Conservation (phyloP, 176 grass and related monocot genomes). For the Luzula sylvatica region DNA sequence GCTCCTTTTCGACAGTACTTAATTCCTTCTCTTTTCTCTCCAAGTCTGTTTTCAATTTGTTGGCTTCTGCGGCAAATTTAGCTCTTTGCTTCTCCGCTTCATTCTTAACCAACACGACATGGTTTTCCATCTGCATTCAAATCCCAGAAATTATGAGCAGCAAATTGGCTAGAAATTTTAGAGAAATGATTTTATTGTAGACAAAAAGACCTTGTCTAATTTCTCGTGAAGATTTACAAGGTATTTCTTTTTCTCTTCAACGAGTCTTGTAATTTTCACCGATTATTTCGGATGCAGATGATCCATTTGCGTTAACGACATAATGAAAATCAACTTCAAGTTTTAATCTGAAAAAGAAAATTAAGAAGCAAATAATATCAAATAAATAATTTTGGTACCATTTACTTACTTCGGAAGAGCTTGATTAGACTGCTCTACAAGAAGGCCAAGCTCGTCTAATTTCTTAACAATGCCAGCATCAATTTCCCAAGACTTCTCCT, state of each 20-base stretch:
- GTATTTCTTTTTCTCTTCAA: constrained; percentile 41
- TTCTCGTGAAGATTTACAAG: constrained; percentile 37
- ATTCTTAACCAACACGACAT: constrained; percentile 27
- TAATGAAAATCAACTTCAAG: constrained; percentile 64
- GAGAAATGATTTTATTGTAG: neutral
- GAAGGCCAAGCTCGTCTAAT: constrained; percentile 39
- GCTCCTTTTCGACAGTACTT: constrained; percentile 38
- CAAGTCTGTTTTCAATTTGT: constrained; percentile 31
- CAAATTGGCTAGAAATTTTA: neutral
- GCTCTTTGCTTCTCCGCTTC: constrained; percentile 35
- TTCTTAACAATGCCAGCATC: constrained; percentile 39
- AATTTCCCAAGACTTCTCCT: constrained; percentile 75
- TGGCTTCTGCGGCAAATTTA: constrained; percentile 34
- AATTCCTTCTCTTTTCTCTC: constrained; percentile 32
- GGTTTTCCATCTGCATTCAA: constrained; percentile 29
- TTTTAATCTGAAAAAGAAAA: constrained; percentile 45
- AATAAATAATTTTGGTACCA: neutral
- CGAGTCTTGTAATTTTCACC: constrained; percentile 52
- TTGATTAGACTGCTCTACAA: constrained; percentile 59
- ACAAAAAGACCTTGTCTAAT: constrained; percentile 42
- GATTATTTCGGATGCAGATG: constrained; percentile 47
- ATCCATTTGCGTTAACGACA: constrained; percentile 54
- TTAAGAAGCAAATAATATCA: neutral
- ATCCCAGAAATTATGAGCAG: neutral
- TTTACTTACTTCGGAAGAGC: constrained; percentile 47